Percentiles rank a stretch among this genome's conserved stretches.
phyloP scores from a whole-genome alignment of 208 protist species.

The Acanthamoeba lenticulata region DNA sequence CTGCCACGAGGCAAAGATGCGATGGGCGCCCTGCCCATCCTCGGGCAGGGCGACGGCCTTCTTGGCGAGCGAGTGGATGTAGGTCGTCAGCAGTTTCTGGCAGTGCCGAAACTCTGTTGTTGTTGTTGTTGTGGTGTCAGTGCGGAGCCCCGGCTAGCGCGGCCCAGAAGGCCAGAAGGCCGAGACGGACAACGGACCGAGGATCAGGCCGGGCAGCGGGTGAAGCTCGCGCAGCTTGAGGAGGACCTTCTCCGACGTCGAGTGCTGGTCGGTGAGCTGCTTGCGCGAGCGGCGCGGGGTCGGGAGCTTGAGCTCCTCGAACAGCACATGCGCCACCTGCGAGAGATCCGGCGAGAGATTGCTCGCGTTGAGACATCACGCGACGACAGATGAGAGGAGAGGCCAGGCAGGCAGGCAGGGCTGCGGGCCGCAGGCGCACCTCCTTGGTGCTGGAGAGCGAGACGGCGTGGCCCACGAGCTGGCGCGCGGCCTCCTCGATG shows the following conservation, averaged over 20 bases:
- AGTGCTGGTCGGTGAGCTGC: conserved; percentile 25
- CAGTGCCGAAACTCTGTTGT: conserved; percentile 41
- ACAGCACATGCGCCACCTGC: conserved; percentile 56
- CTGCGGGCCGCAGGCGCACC: not conserved
- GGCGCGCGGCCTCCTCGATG: not conserved
- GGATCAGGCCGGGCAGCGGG: not conserved
- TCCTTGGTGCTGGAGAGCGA: conserved; percentile 54
- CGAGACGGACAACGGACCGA: not conserved
- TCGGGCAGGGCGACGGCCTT: not conserved
- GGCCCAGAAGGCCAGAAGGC: not conserved
- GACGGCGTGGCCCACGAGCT: not conserved
- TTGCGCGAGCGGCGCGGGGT: not conserved
- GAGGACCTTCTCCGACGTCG: conserved; percentile 8
- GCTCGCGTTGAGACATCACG: not conserved
- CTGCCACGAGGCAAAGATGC: not conserved
- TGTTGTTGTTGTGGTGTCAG: not conserved
- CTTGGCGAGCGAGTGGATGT: conserved; percentile 52
- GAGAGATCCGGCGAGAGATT: not conserved
- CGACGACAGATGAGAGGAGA: not conserved
- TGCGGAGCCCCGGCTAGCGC: not conserved
- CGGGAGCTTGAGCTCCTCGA: conserved; percentile 66
- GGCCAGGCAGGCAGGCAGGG: not conserved
- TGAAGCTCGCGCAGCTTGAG: not conserved
- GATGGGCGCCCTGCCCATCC: not conserved
- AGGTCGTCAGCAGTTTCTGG: conserved; percentile 42